A percentile compares a stretch with the other conserved stretches of the same genome.
Evolutionary conservation across 2,329 filamentous ascomycete species (phyloP).

Genomic region (Thielaviopsis ethacetica): DNA sequence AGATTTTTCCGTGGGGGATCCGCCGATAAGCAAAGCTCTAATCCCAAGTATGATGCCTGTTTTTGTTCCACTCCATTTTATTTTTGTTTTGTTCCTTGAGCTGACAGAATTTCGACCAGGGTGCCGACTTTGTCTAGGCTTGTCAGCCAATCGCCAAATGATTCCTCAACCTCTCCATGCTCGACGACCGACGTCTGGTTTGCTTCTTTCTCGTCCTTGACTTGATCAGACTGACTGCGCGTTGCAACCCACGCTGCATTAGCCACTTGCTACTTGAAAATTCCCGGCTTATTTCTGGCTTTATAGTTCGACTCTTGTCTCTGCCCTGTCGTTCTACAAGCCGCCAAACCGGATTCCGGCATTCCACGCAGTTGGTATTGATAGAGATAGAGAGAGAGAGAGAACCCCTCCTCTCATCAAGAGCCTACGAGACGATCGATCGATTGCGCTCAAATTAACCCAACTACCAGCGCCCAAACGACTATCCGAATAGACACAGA

Average conservation of each 20-base stretch:
- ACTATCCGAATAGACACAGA: neutral
- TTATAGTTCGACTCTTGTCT: neutral
- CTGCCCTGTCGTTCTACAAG: neutral
- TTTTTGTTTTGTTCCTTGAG: neutral
- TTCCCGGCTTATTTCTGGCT: neutral
- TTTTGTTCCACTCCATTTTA: neutral
- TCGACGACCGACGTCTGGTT: neutral
- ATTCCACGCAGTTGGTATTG: neutral
- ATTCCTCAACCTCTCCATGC: neutral
- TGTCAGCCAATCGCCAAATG: neutral
- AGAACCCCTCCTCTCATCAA: neutral
- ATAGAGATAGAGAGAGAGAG: neutral
- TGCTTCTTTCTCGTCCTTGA: neutral
- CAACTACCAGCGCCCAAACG: neutral
- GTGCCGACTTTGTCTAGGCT: neutral
- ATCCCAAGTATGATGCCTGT: neutral
- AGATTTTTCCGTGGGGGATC: neutral
- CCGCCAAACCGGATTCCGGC: neutral
- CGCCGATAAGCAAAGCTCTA: neutral
- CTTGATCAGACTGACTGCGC: neutral
- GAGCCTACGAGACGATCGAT: neutral
- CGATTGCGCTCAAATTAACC: neutral
- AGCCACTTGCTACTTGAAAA: neutral
- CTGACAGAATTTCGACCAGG: neutral
- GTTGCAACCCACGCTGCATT: neutral